Evolutionary conservation across 106 monocot species (phyloP), one percentile per base, ranked within the genome.

Genomic region (Vanilla planifolia): DNA sequence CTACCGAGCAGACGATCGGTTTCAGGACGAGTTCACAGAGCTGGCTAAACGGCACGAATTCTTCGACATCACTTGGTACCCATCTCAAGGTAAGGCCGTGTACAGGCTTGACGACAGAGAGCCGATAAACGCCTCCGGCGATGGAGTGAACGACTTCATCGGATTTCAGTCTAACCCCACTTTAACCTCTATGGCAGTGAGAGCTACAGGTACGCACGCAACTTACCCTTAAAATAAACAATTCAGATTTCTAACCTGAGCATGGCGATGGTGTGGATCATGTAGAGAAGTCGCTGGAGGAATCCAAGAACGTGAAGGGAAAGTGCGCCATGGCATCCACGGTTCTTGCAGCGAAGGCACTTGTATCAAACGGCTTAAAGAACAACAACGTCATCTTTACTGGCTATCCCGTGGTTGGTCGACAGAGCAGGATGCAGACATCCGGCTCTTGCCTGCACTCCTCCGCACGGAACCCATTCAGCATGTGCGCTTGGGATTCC

Each of bases 41-140:
- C 60, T 64, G 26, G 79, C 79, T 3, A 17, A 42, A 22, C 35
- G 42, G 34, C 86, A 91, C 20, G 91, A 91, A 73, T 91, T 86
- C 33, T 73, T 77, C 0, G 91, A 91, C 66, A 80, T 86, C 50
- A 82, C 82, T 23, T 91, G 91, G 91, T 91, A 77, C 33, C 82
- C 86, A 9, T 91, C 86, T 2, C 81, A 86, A 48, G 62, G 64
- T 35, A 51, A 46, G 22, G 91, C 76, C 0, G 82, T 79, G 1
- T 91, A 86, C 71, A 62, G 82, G 33, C 3, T 40, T 19, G 91
- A 91, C 43, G 81, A 80, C 36, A 71, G 91, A 23, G 79, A 48
- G 20, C 82, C 82, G 6, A 8, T 48, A 8, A 86, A 75, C 82
- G 35, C 57, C 40, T 68, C 91, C 7, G 86, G 86, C 39, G 74